Conservation (phyloP, 768 basidiomycete species). For the Lepiota brunneoincarnata region DNA sequence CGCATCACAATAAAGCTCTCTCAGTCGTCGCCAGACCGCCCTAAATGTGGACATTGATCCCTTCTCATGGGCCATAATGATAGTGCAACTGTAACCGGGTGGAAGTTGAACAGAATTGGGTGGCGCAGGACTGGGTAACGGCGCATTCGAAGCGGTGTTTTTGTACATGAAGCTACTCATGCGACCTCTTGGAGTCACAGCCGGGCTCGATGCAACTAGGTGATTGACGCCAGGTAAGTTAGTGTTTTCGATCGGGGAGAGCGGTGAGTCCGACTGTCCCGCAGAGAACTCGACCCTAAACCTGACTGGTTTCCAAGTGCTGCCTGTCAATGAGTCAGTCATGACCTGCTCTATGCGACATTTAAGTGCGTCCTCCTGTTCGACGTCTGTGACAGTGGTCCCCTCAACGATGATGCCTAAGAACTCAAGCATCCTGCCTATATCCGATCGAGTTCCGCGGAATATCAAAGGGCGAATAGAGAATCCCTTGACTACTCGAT, state of each 20-base stretch:
- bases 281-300: constrained; percentile 80
- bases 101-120: constrained; percentile 22
- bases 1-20: constrained; percentile 58
- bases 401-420: constrained; percentile 57
- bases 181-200: neutral
- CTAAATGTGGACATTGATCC: constrained; percentile 88
- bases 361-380: constrained; percentile 29
- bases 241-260: constrained; percentile 18
- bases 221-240: constrained; percentile 14
- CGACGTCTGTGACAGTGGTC: constrained; percentile 19
- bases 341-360: constrained; percentile 54
- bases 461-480: constrained; percentile 58
- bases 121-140: constrained; percentile 19
- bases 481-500: constrained; percentile 44
- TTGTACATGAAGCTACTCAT: constrained; percentile 12
- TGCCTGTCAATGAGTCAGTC: constrained; percentile 34
- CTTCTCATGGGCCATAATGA: constrained; percentile 85
- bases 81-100: constrained; percentile 49
- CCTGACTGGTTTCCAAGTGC: constrained; percentile 68
- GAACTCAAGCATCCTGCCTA: constrained; percentile 58
- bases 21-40: constrained; percentile 66
- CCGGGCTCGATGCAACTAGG: constrained; percentile 16
- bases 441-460: constrained; percentile 62
- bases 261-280: neutral
- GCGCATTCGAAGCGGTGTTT: constrained; percentile 16